These are phyloP conservation scores for Xylaria sp. DNA, from an alignment of 2,329 filamentous ascomycete species.

Conservation along the genomic window DNA sequence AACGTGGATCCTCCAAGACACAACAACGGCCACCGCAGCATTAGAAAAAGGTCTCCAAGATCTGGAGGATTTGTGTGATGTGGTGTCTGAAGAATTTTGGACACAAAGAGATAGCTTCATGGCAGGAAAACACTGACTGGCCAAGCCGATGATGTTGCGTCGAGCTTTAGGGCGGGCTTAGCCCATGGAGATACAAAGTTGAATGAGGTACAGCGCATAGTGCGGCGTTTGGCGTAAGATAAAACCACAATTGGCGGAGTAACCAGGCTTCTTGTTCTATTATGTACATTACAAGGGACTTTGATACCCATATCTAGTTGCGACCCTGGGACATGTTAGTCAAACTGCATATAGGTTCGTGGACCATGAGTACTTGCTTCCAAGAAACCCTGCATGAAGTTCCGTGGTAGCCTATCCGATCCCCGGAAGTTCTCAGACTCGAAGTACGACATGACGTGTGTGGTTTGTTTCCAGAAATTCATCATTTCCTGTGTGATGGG, in stretches of 20 bases:
- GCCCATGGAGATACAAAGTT: constrained; percentile 15
- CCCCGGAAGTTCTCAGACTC: constrained; percentile 81
- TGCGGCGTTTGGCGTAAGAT: constrained; percentile 48
- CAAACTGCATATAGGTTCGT: constrained; percentile 1
- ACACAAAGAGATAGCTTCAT: constrained; percentile 71
- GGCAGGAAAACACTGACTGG: constrained; percentile 24
- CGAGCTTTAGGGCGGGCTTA: constrained; percentile 2
- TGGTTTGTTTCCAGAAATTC: constrained; percentile 99
- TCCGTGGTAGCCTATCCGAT: constrained; percentile 81
- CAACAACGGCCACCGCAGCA: constrained; percentile 82
- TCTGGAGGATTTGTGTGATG: constrained; percentile 90
- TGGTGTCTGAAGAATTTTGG: constrained; percentile 90
- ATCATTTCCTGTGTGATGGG: constrained; percentile 79
- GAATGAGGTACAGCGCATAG: constrained; percentile 38
- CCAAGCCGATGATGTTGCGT: background rate
- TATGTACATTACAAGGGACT: constrained; percentile 50
- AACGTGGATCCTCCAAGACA: constrained; percentile 63
- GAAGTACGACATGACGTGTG: constrained; percentile 97
- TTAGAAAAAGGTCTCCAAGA: constrained; percentile 91
- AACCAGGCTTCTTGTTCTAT: constrained; percentile 51
- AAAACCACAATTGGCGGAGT: constrained; percentile 43
- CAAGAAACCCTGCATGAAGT: constrained; percentile 94
- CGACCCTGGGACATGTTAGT: constrained; percentile 57
- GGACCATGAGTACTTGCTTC: constrained; percentile 70
- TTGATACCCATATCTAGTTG: constrained; percentile 59